phyloP scores from a whole-genome alignment of 805 yeast genomes.

The Yarrowia sp. region DNA sequence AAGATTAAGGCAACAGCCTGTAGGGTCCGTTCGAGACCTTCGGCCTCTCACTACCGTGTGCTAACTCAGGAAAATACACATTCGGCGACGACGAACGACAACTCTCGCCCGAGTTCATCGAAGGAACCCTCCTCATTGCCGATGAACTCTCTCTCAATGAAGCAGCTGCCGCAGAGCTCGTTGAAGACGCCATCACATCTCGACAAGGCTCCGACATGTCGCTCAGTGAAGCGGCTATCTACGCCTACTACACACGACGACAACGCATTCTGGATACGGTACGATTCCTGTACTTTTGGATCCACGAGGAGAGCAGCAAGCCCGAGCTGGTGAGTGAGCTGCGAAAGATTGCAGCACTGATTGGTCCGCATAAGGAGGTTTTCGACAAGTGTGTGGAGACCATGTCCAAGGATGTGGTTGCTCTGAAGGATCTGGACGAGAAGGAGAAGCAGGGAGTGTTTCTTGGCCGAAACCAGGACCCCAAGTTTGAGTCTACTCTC shows the following conservation, averaged over 20 bases:
- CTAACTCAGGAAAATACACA: conserved; percentile 42
- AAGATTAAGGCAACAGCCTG: too few species aligned
- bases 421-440: conserved; percentile 51
- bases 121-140: conserved; percentile 55
- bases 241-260: conserved; percentile 65
- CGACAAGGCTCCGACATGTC: conserved; percentile 42
- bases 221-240: conserved; percentile 50
- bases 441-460: conserved; percentile 51
- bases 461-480: conserved; percentile 49
- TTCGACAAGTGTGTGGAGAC: conserved; percentile 51
- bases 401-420: conserved; percentile 57
- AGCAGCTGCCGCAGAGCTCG: conserved; percentile 64
- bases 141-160: conserved; percentile 77
- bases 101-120: conserved; percentile 64
- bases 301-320: conserved; percentile 5
- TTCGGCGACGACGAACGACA: conserved; percentile 57
- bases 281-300: conserved; percentile 28
- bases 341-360: not conserved
- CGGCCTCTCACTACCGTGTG: not conserved
- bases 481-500: conserved; percentile 49
- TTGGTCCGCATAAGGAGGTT: conserved; percentile 33
- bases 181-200: conserved; percentile 48
- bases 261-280: conserved; percentile 61
- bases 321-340: conserved; percentile 15
- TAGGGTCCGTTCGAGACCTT: not conserved